These are phyloP conservation scores for Penicillium sp. DNA, from an alignment of 2,329 filamentous ascomycete genomes.

Conservation along the genomic window DNA sequence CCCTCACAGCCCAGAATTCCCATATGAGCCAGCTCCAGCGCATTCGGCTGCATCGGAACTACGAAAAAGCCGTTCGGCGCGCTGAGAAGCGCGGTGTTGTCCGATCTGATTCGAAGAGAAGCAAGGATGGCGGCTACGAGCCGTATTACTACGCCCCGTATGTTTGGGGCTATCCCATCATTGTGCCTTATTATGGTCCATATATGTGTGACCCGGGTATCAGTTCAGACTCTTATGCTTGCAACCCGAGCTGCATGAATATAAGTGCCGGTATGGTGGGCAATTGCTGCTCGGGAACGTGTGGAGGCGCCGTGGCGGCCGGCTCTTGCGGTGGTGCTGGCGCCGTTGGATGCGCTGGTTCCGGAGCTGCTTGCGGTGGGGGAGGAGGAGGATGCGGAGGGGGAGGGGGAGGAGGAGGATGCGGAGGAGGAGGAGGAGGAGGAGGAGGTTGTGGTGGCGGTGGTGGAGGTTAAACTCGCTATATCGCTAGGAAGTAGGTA, in stretches of 20 bases:
- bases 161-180: slow-evolving; percentile 55
- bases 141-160: slow-evolving; percentile 39
- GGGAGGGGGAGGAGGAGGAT: slow-evolving; percentile 31
- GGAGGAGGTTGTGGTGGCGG: slow-evolving; percentile 26
- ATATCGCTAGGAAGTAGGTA: too few relatives aligned
- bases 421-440: slow-evolving; percentile 30
- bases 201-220: slow-evolving; percentile 55
- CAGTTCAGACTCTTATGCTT: slow-evolving; percentile 49
- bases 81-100: slow-evolving; percentile 37
- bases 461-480: not conserved
- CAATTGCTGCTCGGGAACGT: slow-evolving; percentile 56
- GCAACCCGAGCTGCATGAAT: slow-evolving; percentile 55
- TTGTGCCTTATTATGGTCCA: slow-evolving; percentile 54
- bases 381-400: slow-evolving; percentile 11
- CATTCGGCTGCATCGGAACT: slow-evolving; percentile 55
- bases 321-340: slow-evolving; percentile 51
- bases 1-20: slow-evolving; percentile 24
- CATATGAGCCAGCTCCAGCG: slow-evolving; percentile 31
- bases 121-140: slow-evolving; percentile 26
- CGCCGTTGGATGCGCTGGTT: slow-evolving; percentile 40
- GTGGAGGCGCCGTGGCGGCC: slow-evolving; percentile 52
- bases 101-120: slow-evolving; percentile 42
- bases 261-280: slow-evolving; percentile 48
- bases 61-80: slow-evolving; percentile 51
- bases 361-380: slow-evolving; percentile 44